Conservation (phyloP, 768 basidiomycete genomes). For the Lactarius trivialis region DNA sequence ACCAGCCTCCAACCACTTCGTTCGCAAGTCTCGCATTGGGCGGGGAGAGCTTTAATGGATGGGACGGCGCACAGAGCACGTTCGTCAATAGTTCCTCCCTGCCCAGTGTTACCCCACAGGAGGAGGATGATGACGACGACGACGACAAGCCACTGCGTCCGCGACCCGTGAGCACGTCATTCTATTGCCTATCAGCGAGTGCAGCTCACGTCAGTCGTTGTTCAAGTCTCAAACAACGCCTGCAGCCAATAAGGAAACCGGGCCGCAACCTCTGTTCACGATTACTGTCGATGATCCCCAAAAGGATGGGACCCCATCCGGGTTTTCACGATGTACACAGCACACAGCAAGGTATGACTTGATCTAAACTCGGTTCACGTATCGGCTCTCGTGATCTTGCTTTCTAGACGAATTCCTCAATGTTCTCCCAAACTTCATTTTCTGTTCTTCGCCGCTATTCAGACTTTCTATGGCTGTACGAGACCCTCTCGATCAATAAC, state of each 20-base stretch:
- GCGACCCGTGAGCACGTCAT: conserved; percentile 26
- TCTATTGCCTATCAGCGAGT: conserved; percentile 1
- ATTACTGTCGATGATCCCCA: conserved; percentile 95
- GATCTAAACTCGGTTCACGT: neutral
- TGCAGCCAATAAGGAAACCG: conserved; percentile 33
- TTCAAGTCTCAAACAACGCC: conserved; percentile 12
- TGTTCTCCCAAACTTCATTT: conserved; percentile 77
- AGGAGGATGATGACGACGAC: conserved; percentile 28
- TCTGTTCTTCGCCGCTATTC: conserved; percentile 96
- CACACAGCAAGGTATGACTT: conserved; percentile 71
- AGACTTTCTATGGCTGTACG: conserved; percentile 96
- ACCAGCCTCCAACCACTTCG: conserved; percentile 27
- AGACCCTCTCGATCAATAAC: conserved; percentile 81
- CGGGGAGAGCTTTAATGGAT: conserved; percentile 42
- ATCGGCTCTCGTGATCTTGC: neutral
- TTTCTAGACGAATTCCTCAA: conserved; percentile 72
- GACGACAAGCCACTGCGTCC: conserved; percentile 30
- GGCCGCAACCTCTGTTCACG: conserved; percentile 63
- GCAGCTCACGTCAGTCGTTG: neutral
- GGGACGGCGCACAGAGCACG: conserved; percentile 38
- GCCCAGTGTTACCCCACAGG: conserved; percentile 2
- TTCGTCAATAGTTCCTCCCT: conserved; percentile 29
- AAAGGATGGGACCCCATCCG: conserved; percentile 93
- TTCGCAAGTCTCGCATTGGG: conserved; percentile 43
- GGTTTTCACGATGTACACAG: conserved; percentile 93